phyloP scores from a whole-genome alignment of 352 stramenopile genomes.

The Elongisporangium undulatum region DNA sequence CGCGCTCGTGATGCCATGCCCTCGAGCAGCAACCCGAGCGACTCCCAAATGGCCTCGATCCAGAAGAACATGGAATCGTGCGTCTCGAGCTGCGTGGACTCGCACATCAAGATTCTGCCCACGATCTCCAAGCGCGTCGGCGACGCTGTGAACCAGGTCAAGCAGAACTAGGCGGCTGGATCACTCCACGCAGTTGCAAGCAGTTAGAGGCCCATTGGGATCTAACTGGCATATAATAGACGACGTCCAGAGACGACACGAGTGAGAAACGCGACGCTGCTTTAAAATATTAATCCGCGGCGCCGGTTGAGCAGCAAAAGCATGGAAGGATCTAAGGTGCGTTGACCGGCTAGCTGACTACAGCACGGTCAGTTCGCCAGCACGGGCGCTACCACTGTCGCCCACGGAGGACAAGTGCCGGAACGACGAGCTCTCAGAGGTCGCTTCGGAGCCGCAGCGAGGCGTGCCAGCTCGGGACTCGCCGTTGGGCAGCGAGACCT shows the following conservation, averaged over 20 bases:
- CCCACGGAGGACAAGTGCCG: slow-evolving; percentile 34
- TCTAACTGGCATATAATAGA: neutral
- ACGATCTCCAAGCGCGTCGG: slow-evolving; percentile 69
- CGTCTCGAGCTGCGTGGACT: slow-evolving; percentile 60
- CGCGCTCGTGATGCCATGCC: slow-evolving; percentile 68
- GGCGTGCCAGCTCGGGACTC: slow-evolving; percentile 8
- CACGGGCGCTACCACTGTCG: slow-evolving; percentile 8
- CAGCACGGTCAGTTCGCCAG: slow-evolving; percentile 19
- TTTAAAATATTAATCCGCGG: slow-evolving; percentile 8
- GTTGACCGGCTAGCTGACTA: slow-evolving; percentile 6
- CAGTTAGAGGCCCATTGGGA: slow-evolving; percentile 2
- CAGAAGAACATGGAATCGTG: slow-evolving; percentile 81
- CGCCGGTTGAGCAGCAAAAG: neutral
- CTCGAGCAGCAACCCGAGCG: slow-evolving; percentile 49
- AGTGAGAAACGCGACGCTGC: neutral
- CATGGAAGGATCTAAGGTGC: slow-evolving; percentile 1
- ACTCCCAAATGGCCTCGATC: slow-evolving; percentile 55
- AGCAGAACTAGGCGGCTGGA: slow-evolving; percentile 31
- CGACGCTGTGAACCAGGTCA: slow-evolving; percentile 65
- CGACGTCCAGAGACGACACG: slow-evolving; percentile 13
- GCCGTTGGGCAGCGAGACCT: slow-evolving; percentile 10
- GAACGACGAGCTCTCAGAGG: slow-evolving; percentile 7
- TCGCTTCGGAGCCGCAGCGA: slow-evolving; percentile 3
- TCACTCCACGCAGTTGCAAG: neutral
- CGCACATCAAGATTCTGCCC: slow-evolving; percentile 73